Conservation (phyloP, 768 basidiomycete species). For the Amanita muscaria region DNA sequence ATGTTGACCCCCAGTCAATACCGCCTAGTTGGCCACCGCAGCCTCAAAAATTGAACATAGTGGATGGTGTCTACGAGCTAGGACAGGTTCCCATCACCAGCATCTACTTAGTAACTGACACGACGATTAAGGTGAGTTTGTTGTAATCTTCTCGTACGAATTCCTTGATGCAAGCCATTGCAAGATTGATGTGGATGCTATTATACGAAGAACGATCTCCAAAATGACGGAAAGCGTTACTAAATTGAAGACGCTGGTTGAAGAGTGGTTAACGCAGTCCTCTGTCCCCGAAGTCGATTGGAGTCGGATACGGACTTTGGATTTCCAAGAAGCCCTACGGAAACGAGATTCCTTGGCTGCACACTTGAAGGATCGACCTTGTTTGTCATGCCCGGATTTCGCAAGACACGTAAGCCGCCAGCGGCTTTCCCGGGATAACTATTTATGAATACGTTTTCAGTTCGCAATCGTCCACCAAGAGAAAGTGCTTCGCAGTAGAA, state of each 20-base stretch:
- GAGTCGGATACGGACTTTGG: slow-evolving; percentile 72
- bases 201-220: slow-evolving; percentile 60
- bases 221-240: slow-evolving; percentile 49
- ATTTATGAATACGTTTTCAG: slow-evolving; percentile 30
- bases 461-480: slow-evolving; percentile 69
- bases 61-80: slow-evolving; percentile 59
- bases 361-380: slow-evolving; percentile 35
- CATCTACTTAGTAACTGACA: slow-evolving; percentile 66
- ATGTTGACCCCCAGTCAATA: slow-evolving; percentile 45
- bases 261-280: slow-evolving; percentile 45
- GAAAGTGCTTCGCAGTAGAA: slow-evolving; percentile 63
- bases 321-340: slow-evolving; percentile 81
- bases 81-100: slow-evolving; percentile 57
- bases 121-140: slow-evolving; percentile 54
- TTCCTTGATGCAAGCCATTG: slow-evolving; percentile 3
- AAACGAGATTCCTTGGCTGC: slow-evolving; percentile 42
- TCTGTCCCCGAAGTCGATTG: slow-evolving; percentile 75
- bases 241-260: slow-evolving; percentile 38
- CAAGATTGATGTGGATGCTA: slow-evolving; percentile 63
- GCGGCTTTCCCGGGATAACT: slow-evolving; percentile 12
- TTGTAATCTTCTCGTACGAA: not conserved
- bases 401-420: slow-evolving; percentile 71
- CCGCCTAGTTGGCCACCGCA: slow-evolving; percentile 75
- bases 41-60: slow-evolving; percentile 35
- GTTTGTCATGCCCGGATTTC: slow-evolving; percentile 60